Base-by-base conservation (phyloP, 1,284 basidiomycete genomes). In the Trichosporon sp. region DNA sequence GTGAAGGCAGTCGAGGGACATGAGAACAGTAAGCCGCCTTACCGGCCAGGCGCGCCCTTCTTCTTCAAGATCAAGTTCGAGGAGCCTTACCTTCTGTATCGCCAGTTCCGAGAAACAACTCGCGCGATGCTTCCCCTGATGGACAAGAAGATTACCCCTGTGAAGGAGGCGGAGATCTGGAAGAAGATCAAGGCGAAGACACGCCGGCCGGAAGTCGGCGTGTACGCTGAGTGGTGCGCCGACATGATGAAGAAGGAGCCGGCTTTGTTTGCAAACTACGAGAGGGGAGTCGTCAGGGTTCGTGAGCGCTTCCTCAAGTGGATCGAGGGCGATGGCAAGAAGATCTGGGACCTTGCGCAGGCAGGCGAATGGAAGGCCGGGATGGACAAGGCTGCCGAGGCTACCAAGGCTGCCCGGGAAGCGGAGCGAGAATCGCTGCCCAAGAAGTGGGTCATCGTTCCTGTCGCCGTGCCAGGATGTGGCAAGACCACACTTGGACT, bases 11-110 rank as follows among this genome's bases (percentile, higher is more conserved):
- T 65, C 5, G 31, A 69, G n/a, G 66, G 62, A 1, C 42, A 68
- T 7, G 77, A 77, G n/a, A 75, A 77, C 51, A 77, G 76, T 18
- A 38, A 71, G 70, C 87, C 88, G 9, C 93, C 93, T 0, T 95
- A 95, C 78, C 81, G 85, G 0, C 83, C 89, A 0, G 91, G 91
- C 15, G 89, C 92, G 6, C 90, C 92, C 0, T 97, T 98, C 86
- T 98, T 99, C 87, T 99, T 98, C 89, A 99, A 99, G 82, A 88
- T 99, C 84, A 99, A 99, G 82, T 99, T 98, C 81, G 95, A 98
- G 82, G 94, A 99, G 80, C 96, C 96, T 0, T 99, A 99, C 80
- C 89, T 98, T 85, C 96, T 97, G 89, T 98, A 98, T 83, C 90
- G 97, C 64, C 93, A 98, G 80, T 99, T 95, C 95, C 87, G 97